phyloP scores from a whole-genome alignment of 176 grass and related monocot species.

The Phoenix roebelenii region DNA sequence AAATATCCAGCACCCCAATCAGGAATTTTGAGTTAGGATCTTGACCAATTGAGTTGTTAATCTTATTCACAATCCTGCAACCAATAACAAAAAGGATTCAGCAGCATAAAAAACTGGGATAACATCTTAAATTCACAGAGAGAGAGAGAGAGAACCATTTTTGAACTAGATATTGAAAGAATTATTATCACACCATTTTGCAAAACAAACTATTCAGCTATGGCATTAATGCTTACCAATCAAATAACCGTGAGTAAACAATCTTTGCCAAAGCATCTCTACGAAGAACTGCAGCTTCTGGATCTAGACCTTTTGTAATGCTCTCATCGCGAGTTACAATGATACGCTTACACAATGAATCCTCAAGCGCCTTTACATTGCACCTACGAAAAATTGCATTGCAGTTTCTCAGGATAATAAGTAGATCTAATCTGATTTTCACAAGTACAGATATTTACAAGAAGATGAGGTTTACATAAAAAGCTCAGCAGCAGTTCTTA shows the following conservation, averaged over 20 bases:
- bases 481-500: slow-evolving; percentile 83
- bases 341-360: slow-evolving; percentile 85
- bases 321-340: slow-evolving; percentile 84
- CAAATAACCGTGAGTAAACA: slow-evolving; percentile 89
- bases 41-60: slow-evolving; percentile 94
- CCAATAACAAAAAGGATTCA: background rate
- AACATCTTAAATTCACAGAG: background rate
- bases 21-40: slow-evolving; percentile 81
- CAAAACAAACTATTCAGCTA: background rate
- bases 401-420: slow-evolving; percentile 9
- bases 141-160: slow-evolving; percentile 10
- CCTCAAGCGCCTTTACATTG: slow-evolving; percentile 58
- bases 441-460: background rate
- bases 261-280: slow-evolving; percentile 91
- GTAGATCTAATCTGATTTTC: slow-evolving; percentile 3
- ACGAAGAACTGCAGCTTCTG: slow-evolving; percentile 68
- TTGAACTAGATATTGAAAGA: too few species aligned
- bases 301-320: slow-evolving; percentile 73
- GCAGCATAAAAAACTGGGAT: too few species aligned
- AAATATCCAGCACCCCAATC: slow-evolving; percentile 97
- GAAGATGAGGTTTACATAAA: slow-evolving; percentile 56
- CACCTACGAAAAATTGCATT: slow-evolving; percentile 54
- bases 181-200: too few species aligned
- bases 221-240: slow-evolving; percentile 52
- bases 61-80: slow-evolving; percentile 90